Percentiles rank a stretch among this genome's conserved stretches.
Conservation (phyloP, 768 basidiomycete genomes). For the Leccinum subtestaceum region DNA sequence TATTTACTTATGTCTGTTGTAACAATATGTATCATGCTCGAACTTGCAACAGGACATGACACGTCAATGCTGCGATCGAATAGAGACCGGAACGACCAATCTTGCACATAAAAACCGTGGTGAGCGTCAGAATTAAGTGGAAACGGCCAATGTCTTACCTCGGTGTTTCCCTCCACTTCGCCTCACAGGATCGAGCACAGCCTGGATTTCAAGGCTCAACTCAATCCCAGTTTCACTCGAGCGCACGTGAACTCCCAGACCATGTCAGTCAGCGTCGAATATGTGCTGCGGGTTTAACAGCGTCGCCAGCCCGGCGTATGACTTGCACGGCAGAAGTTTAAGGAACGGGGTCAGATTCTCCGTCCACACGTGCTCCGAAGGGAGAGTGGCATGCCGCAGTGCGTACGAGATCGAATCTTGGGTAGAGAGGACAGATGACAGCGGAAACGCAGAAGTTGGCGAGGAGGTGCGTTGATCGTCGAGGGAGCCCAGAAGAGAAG, state of each 20-base stretch:
- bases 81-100: slow-evolving; percentile 70
- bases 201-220: slow-evolving; percentile 66
- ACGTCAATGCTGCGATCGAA: slow-evolving; percentile 66
- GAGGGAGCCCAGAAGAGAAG: slow-evolving; percentile 78
- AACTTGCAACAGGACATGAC: slow-evolving; percentile 67
- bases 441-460: slow-evolving; percentile 60
- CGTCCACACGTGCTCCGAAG: slow-evolving; percentile 90
- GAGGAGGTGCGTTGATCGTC: slow-evolving; percentile 75
- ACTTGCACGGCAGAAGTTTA: slow-evolving; percentile 91
- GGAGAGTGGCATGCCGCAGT: slow-evolving; percentile 73
- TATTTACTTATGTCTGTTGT: slow-evolving; percentile 44
- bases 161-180: slow-evolving; percentile 45
- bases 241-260: slow-evolving; percentile 74
- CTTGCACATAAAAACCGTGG: slow-evolving; percentile 34
- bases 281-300: slow-evolving; percentile 82
- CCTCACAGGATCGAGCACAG: slow-evolving; percentile 77
- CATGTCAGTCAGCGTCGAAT: slow-evolving; percentile 92
- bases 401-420: slow-evolving; percentile 39
- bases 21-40: slow-evolving; percentile 52
- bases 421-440: slow-evolving; percentile 54
- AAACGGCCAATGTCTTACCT: slow-evolving; percentile 40
- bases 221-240: slow-evolving; percentile 62
- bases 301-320: slow-evolving; percentile 76
- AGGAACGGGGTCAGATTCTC: slow-evolving; percentile 97
- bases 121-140: slow-evolving; percentile 2